Percentiles rank a stretch among this genome's conserved stretches.
Evolutionary conservation across 805 yeast species (phyloP).

Genomic region (Kazachstania kunashirensis): DNA sequence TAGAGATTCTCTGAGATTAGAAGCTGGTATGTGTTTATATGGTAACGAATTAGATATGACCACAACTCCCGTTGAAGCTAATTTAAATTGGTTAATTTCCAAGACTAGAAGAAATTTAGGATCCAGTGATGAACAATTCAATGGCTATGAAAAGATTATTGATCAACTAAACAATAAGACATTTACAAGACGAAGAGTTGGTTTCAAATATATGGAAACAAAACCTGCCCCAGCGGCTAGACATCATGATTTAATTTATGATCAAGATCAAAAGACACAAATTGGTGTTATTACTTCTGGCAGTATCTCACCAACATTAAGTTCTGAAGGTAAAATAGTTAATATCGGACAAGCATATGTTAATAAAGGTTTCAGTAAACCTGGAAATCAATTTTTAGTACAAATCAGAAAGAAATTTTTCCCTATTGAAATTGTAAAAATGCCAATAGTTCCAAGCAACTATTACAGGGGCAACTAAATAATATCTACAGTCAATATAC

Average conservation of each 20-base stretch:
- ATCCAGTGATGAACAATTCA: constrained; percentile 40
- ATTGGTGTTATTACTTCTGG: constrained; percentile 50
- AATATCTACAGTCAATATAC: neutral
- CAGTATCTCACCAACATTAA: constrained; percentile 57
- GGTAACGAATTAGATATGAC: constrained; percentile 81
- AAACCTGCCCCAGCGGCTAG: constrained; percentile 99
- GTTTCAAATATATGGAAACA: constrained; percentile 45
- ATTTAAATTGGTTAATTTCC: constrained; percentile 83
- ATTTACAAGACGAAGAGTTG: constrained; percentile 56
- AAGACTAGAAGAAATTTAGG: constrained; percentile 53
- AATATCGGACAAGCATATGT: constrained; percentile 91
- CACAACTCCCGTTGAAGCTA: constrained; percentile 80
- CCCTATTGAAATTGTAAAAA: constrained; percentile 63
- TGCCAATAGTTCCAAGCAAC: constrained; percentile 74
- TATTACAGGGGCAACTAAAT: constrained; percentile 36
- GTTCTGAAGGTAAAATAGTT: constrained; percentile 32
- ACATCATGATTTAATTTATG: constrained; percentile 56
- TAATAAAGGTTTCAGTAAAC: constrained; percentile 57
- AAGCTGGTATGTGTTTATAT: constrained; percentile 97
- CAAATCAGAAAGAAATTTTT: constrained; percentile 78
- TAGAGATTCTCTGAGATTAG: constrained; percentile 86
- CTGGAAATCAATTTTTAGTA: constrained; percentile 61
- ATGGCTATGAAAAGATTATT: constrained; percentile 65
- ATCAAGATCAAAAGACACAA: constrained; percentile 46
- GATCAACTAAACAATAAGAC: constrained; percentile 61